phyloP scores from a whole-genome alignment of 345 rosid species.

The Psidium guajava region DNA sequence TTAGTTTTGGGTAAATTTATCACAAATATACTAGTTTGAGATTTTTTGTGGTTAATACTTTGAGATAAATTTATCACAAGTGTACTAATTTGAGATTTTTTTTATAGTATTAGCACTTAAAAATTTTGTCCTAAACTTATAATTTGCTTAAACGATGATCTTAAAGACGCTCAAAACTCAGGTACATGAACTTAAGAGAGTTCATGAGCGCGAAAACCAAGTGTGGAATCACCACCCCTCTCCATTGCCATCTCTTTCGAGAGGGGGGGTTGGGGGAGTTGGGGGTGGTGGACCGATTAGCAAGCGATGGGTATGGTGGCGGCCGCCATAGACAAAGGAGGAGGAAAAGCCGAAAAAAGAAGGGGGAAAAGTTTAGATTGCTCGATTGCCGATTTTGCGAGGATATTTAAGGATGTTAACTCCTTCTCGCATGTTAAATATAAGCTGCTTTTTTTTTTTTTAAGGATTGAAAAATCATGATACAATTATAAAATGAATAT shows the following conservation, averaged over 20 bases:
- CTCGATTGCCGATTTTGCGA: too few species aligned
- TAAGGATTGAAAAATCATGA: neutral
- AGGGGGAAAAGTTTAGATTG: rapidly evolving
- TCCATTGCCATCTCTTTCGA: neutral
- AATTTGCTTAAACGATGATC: neutral
- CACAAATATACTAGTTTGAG: too few species aligned
- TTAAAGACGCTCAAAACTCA: neutral
- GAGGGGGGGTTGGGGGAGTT: neutral
- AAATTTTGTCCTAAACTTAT: too few species aligned
- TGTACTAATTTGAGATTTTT: too few species aligned
- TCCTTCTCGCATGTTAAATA: neutral
- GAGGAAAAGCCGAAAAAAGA: neutral
- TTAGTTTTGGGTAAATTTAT: too few species aligned
- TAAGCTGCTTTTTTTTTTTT: neutral
- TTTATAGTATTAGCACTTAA: too few species aligned
- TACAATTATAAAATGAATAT: neutral
- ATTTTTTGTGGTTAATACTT: too few species aligned
- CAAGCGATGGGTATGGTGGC: neutral
- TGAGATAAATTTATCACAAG: too few species aligned
- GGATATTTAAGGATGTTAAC: neutral
- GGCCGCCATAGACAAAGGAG: rapidly evolving
- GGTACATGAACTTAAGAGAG: neutral
- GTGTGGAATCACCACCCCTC: neutral
- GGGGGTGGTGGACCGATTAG: neutral
- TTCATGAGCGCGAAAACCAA: rapidly evolving